Conservation (phyloP, 352 stramenopile species). For the Globisporangium echinulatum region DNA sequence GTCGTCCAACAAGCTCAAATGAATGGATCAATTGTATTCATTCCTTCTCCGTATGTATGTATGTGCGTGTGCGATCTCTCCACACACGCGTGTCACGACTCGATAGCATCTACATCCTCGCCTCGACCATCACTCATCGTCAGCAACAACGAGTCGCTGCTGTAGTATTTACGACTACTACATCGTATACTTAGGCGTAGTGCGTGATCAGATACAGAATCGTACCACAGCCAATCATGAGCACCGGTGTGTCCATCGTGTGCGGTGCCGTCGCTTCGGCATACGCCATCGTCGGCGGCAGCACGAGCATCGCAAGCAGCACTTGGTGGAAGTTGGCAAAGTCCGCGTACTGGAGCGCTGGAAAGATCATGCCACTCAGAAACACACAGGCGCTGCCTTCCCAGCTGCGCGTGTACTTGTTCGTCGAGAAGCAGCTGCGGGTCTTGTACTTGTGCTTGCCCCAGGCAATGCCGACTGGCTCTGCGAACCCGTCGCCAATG, state of each 20-base stretch:
- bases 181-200: constrained; percentile 10
- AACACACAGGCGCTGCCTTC: constrained; percentile 78
- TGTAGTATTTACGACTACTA: too few relatives aligned
- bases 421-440: constrained; percentile 69
- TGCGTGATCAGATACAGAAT: constrained; percentile 60
- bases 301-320: constrained; percentile 65
- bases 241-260: constrained; percentile 80
- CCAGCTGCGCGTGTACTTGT: constrained; percentile 83
- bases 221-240: constrained; percentile 72
- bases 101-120: neutral
- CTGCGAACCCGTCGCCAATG: constrained; percentile 69
- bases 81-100: too few relatives aligned
- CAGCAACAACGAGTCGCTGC: too few relatives aligned
- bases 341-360: constrained; percentile 49
- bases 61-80: too few relatives aligned
- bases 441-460: constrained; percentile 85
- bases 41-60: too few relatives aligned
- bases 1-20: too few relatives aligned
- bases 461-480: constrained; percentile 75
- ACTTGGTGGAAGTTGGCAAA: constrained; percentile 78
- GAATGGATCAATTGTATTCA: too few relatives aligned
- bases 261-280: constrained; percentile 74
- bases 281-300: constrained; percentile 81
- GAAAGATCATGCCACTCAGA: constrained; percentile 62
- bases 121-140: constrained; percentile 9